These are phyloP conservation scores for Kwoniella botswanensis DNA, from an alignment of 768 basidiomycete species.

Conservation along the genomic window DNA sequence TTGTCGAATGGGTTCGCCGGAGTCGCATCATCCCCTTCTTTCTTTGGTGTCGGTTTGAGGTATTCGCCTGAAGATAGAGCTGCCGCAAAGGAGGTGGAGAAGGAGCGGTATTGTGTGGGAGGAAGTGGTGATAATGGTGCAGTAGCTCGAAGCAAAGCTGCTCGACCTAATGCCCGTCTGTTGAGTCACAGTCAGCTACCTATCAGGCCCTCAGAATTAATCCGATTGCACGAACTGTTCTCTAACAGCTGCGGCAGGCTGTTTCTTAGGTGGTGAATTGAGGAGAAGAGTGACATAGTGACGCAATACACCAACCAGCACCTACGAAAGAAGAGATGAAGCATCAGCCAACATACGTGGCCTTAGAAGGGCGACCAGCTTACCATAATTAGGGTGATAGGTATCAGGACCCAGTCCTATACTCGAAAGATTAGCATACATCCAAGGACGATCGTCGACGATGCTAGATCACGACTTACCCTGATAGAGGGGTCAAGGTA, in stretches of 20 bases:
- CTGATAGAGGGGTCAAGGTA: constrained; percentile 95
- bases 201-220: not conserved
- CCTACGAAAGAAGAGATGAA: constrained; percentile 62
- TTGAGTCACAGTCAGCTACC: not conserved
- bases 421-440: not conserved
- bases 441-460: constrained; percentile 64
- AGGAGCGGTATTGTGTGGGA: constrained; percentile 54
- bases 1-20: constrained; percentile 90
- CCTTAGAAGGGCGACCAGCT: constrained; percentile 5
- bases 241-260: constrained; percentile 74
- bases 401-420: constrained; percentile 72
- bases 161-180: constrained; percentile 67
- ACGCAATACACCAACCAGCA: constrained; percentile 86
- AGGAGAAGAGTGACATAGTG: constrained; percentile 90
- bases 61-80: constrained; percentile 67
- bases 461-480: constrained; percentile 55
- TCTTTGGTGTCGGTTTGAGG: constrained; percentile 78
- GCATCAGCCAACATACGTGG: too few species aligned
- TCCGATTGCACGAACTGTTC: constrained; percentile 74
- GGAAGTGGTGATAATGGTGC: constrained; percentile 78
- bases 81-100: constrained; percentile 50
- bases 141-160: constrained; percentile 81
- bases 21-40: constrained; percentile 58
- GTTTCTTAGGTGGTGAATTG: constrained; percentile 80
- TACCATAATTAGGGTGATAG: constrained; percentile 97